phyloP scores from a whole-genome alignment of 78 protist species.

The Dictyostelium firmibasis region DNA sequence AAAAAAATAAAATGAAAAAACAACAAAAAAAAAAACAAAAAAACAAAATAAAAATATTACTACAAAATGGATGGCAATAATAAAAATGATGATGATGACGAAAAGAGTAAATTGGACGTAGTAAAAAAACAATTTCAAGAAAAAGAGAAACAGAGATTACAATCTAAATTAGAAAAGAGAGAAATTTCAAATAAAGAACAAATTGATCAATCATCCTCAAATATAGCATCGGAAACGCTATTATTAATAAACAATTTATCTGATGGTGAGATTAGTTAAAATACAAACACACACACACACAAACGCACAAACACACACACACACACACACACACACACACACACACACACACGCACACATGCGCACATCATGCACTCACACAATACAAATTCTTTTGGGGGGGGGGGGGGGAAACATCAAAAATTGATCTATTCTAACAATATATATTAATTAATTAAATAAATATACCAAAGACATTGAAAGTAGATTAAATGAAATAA shows the following conservation, averaged over 20 bases:
- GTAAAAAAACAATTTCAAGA: slow-evolving; percentile 11
- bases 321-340: not conserved
- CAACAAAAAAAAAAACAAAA: not conserved
- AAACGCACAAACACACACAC: not conserved
- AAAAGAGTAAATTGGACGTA: not conserved
- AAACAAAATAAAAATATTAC: not conserved
- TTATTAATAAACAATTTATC: not conserved
- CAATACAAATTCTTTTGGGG: too few relatives aligned
- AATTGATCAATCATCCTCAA: slow-evolving; percentile 18
- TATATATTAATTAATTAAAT: not conserved
- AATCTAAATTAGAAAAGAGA: slow-evolving; percentile 13
- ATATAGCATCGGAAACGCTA: not conserved
- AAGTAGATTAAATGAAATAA: not conserved
- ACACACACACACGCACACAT: not conserved
- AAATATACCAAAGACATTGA: not conserved
- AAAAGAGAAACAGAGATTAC: slow-evolving; percentile 18
- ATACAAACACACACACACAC: not conserved
- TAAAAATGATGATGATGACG: not conserved
- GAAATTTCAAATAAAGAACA: not conserved
- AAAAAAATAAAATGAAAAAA: not conserved
- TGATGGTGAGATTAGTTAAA: not conserved
- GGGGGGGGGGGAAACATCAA: too few relatives aligned
- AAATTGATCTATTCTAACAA: too few relatives aligned
- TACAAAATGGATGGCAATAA: not conserved
- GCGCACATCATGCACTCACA: not conserved